These are phyloP conservation scores for Pyrenophora teres DNA, from an alignment of 2,329 filamentous ascomycete genomes.

Conservation along the genomic window DNA sequence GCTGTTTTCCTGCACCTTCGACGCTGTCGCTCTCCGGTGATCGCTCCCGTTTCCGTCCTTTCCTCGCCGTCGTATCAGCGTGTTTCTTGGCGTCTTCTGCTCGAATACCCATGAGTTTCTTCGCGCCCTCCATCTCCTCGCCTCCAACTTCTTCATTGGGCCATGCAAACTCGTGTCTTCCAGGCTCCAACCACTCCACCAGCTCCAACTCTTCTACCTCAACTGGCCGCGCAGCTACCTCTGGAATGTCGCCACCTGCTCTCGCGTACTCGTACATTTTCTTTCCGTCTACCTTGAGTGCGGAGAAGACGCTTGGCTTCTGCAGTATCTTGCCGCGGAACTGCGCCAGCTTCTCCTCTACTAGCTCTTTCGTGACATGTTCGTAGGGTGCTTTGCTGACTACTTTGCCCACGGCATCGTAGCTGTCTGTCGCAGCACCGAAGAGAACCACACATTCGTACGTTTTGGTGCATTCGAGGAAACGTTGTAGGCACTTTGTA, in stretches of 20 bases:
- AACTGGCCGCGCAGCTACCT: conserved; percentile 81
- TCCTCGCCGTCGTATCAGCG: conserved; percentile 31
- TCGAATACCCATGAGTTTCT: conserved; percentile 62
- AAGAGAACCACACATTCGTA: conserved; percentile 92
- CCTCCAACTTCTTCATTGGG: conserved; percentile 77
- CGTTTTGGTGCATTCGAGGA: conserved; percentile 86
- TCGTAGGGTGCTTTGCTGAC: conserved; percentile 75
- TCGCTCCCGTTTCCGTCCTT: conserved; percentile 30
- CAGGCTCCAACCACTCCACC: conserved; percentile 81
- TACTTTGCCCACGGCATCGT: conserved; percentile 84
- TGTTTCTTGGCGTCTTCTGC: conserved; percentile 32
- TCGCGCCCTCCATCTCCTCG: conserved; percentile 75
- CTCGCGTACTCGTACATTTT: conserved; percentile 94
- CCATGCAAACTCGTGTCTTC: conserved; percentile 77
- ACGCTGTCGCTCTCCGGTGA: conserved; percentile 18
- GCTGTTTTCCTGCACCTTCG: conserved; percentile 23
- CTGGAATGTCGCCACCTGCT: conserved; percentile 83
- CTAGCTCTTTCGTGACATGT: conserved; percentile 77
- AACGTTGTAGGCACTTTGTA: conserved; percentile 79
- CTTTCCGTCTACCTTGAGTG: conserved; percentile 91
- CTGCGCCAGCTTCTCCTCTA: conserved; percentile 73
- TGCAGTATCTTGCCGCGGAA: conserved; percentile 88
- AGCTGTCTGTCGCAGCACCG: conserved; percentile 89
- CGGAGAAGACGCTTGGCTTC: conserved; percentile 89
- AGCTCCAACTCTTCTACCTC: conserved; percentile 78